phyloP scores from a whole-genome alignment of 2,329 filamentous ascomycete species.

The Fusarium pseudoanthophilum region DNA sequence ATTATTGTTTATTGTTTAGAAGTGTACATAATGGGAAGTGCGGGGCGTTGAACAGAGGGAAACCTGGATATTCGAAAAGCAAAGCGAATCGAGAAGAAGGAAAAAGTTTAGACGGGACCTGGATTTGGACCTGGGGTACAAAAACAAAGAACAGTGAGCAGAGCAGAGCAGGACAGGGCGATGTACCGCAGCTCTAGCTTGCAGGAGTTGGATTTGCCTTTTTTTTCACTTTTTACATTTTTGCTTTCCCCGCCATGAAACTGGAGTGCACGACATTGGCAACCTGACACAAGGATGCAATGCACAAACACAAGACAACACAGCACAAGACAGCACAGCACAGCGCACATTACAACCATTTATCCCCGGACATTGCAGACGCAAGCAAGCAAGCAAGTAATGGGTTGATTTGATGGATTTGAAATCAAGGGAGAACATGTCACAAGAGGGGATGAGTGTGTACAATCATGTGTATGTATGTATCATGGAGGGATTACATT shows the following conservation, averaged over 20 bases:
- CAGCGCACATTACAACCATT: constrained; percentile 13
- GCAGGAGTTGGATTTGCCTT: constrained; percentile 38
- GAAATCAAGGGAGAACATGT: constrained; percentile 29
- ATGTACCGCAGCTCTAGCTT: constrained; percentile 16
- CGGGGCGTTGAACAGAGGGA: constrained; percentile 38
- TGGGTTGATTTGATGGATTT: constrained; percentile 21
- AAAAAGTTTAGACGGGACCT: constrained; percentile 43
- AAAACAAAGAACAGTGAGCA: constrained; percentile 30
- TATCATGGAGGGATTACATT: background rate
- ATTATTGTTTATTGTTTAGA: constrained; percentile 44
- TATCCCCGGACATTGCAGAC: constrained; percentile 28
- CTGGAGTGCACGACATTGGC: constrained; percentile 19
- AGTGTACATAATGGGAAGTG: constrained; percentile 38
- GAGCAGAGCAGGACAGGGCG: background rate
- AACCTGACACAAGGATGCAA: constrained; percentile 15
- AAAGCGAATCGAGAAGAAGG: constrained; percentile 16
- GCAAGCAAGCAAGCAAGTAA: constrained; percentile 17
- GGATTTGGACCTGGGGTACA: constrained; percentile 8
- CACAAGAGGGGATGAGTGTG: constrained; percentile 29
- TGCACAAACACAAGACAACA: constrained; percentile 14
- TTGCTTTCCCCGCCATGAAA: constrained; percentile 15
- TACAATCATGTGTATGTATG: constrained; percentile 38
- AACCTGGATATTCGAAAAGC: constrained; percentile 33
- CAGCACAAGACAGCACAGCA: background rate
- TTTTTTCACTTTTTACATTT: constrained; percentile 19